Evolutionary conservation across 1,139 yeast genomes (phyloP).

Genomic region (Sugiyamaella japonica): DNA sequence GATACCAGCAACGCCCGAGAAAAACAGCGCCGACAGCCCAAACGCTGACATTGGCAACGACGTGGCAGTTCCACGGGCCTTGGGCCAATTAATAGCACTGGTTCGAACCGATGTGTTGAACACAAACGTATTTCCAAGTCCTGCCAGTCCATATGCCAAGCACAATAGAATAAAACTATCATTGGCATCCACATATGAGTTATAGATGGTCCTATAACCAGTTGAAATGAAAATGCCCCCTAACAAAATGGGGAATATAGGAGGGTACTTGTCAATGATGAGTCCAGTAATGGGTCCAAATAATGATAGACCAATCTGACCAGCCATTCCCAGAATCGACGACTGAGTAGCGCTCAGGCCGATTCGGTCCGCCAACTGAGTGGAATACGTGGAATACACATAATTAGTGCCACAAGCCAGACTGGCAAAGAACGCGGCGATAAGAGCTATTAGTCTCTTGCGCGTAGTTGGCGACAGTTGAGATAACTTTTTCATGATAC

Average conservation of each 20-base stretch:
- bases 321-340: constrained; percentile 54
- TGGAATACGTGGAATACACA: constrained; percentile 59
- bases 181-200: constrained; percentile 30
- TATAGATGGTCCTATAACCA: constrained; percentile 34
- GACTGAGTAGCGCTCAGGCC: constrained; percentile 55
- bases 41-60: constrained; percentile 42
- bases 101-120: constrained; percentile 39
- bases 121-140: constrained; percentile 39
- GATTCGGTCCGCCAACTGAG: constrained; percentile 56
- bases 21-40: constrained; percentile 42
- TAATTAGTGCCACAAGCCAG: constrained; percentile 60
- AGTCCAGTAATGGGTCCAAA: constrained; percentile 58
- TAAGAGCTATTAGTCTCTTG: constrained; percentile 24
- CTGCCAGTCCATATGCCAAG: constrained; percentile 34
- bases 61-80: constrained; percentile 39
- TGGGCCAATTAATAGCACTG: constrained; percentile 41
- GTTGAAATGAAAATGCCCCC: constrained; percentile 33
- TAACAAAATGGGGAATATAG: constrained; percentile 46
- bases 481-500: constrained; percentile 14
- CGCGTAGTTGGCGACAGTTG: constrained; percentile 9
- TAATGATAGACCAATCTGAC: constrained; percentile 58
- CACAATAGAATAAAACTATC: constrained; percentile 27
- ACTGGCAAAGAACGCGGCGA: constrained; percentile 41
- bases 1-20: constrained; percentile 35
- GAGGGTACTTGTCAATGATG: constrained; percentile 57